Conservation (phyloP, 2,329 filamentous ascomycete genomes). For the Helicocarpus griseus region DNA sequence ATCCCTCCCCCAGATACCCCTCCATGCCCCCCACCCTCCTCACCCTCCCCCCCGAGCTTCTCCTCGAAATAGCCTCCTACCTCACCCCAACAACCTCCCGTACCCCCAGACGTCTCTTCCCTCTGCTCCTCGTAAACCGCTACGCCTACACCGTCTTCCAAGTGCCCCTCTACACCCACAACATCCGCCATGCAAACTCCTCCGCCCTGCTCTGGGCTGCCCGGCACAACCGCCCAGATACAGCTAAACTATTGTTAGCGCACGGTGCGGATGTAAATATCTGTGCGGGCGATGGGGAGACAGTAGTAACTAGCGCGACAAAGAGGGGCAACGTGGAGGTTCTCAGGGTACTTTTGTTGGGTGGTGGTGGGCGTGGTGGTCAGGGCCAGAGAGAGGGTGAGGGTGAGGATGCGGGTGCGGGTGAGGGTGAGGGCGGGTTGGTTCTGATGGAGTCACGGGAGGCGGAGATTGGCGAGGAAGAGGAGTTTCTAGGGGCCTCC, state of each 20-base stretch:
- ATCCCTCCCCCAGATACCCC: not conserved
- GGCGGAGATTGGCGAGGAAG: no score
- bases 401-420: no score
- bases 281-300: not conserved
- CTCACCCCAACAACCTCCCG: not conserved
- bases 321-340: not conserved
- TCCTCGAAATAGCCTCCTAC: not conserved
- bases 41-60: not conserved
- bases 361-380: not conserved
- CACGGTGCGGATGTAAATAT: not conserved
- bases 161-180: not conserved
- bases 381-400: not conserved
- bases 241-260: not conserved
- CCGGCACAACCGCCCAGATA: not conserved
- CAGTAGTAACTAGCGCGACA: not conserved
- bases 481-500: no score
- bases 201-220: not conserved
- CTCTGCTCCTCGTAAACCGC: not conserved
- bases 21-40: not conserved
- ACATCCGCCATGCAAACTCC: not conserved
- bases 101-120: no score
- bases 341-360: not conserved
- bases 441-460: no score
- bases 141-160: not conserved
- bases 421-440: no score